phyloP scores from a whole-genome alignment of 192 early-diverging fungal species.

The Jimgerdemannia flammicorona region DNA sequence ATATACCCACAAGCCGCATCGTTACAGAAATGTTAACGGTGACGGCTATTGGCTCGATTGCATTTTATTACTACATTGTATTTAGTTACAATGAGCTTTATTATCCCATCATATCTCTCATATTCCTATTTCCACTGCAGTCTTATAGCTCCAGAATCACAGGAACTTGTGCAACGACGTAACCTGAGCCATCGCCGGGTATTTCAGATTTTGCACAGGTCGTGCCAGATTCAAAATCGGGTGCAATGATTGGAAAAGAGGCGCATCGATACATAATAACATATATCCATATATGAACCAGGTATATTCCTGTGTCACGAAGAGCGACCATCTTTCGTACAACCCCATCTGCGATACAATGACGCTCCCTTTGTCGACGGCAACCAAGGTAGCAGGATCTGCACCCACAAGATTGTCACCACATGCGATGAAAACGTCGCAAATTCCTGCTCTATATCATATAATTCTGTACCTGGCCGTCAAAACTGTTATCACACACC shows the following conservation, averaged over 20 bases:
- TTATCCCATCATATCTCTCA: slow-evolving; percentile 46
- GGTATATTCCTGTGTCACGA: neutral
- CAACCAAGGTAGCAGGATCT: neutral
- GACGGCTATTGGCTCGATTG: too few relatives aligned
- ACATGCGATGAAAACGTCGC: slow-evolving; percentile 44
- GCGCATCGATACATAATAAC: neutral
- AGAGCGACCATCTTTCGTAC: neutral
- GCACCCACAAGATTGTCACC: slow-evolving; percentile 27
- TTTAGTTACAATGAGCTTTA: neutral
- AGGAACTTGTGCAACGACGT: slow-evolving; percentile 67
- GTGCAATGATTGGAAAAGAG: slow-evolving; percentile 1
- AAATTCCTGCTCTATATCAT: slow-evolving; percentile 28
- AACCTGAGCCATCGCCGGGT: slow-evolving; percentile 40
- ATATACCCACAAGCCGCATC: too few relatives aligned
- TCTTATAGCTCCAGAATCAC: slow-evolving; percentile 70
- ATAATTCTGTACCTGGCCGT: neutral
- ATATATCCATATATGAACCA: neutral
- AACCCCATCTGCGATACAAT: neutral
- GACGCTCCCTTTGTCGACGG: neutral
- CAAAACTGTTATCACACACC: neutral
- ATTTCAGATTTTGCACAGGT: slow-evolving; percentile 18
- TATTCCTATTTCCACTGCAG: slow-evolving; percentile 43
- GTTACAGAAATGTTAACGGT: too few relatives aligned
- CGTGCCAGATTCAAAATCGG: slow-evolving; percentile 13
- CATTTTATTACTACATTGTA: too few relatives aligned